phyloP scores from a whole-genome alignment of 805 yeast species.

The Wickerhamiella parazyma region DNA sequence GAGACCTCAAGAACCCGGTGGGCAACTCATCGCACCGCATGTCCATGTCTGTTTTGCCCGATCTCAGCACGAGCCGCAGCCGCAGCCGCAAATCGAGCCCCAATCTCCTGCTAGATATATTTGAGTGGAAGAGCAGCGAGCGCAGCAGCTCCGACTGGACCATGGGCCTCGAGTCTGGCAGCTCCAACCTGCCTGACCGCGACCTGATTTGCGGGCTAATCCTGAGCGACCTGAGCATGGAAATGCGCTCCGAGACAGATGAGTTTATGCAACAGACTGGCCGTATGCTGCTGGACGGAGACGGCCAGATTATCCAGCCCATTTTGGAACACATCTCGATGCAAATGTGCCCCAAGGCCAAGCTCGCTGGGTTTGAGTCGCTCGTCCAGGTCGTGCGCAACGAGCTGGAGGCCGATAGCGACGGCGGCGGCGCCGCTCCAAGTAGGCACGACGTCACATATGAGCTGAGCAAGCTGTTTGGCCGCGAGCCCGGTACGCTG shows the following conservation, averaged over 20 bases:
- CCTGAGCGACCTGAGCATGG: conserved; percentile 23
- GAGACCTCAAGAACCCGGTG: conserved; percentile 13
- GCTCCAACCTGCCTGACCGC: conserved; percentile 1
- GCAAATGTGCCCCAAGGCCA: conserved; percentile 14
- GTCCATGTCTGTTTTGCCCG: conserved; percentile 13
- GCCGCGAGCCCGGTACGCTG: conserved; percentile 23
- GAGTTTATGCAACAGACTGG: conserved; percentile 22
- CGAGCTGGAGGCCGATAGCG: conserved; percentile 4
- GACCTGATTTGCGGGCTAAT: conserved; percentile 16
- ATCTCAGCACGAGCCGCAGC: conserved; percentile 1
- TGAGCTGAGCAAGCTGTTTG: conserved; percentile 22
- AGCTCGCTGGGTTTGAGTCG: conserved; percentile 13
- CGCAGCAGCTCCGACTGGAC: neutral
- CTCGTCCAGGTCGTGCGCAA: conserved; percentile 12
- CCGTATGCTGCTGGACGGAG: conserved; percentile 21
- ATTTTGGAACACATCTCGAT: conserved; percentile 15
- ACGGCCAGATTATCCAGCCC: conserved; percentile 15
- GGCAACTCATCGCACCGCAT: conserved; percentile 8
- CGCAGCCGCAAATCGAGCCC: conserved; percentile 11
- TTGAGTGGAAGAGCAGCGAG: conserved; percentile 10
- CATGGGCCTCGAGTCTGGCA: conserved; percentile 6
- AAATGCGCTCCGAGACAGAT: conserved; percentile 26
- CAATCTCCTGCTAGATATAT: conserved; percentile 11
- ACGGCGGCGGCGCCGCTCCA: conserved; percentile 12
- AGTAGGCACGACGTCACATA: conserved; percentile 25